Conservation (phyloP, 768 basidiomycete species). For the Rhizopogon vulgaris region DNA sequence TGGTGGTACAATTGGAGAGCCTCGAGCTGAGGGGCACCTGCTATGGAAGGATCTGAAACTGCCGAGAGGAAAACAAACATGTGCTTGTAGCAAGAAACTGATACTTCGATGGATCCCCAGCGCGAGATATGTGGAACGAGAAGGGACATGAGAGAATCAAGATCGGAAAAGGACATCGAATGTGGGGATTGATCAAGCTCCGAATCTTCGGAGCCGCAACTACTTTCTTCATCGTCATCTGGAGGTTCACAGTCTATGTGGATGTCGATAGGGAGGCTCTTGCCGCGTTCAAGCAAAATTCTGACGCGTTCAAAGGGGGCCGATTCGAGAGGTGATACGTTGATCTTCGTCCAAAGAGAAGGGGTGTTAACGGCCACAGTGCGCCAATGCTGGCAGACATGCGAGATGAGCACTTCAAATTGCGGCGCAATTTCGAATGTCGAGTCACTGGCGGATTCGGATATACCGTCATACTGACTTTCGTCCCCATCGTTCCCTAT, state of each 20-base stretch:
- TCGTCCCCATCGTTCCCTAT: conserved; percentile 1
- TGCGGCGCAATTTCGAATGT: conserved; percentile 12
- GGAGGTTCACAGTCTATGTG: conserved; percentile 36
- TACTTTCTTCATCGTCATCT: conserved; percentile 18
- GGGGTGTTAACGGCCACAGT: conserved; percentile 45
- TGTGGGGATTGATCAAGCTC: conserved; percentile 12
- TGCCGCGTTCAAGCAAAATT: conserved; percentile 47
- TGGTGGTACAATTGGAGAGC: conserved; percentile 50
- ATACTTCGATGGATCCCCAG: conserved; percentile 48
- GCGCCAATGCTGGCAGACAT: conserved; percentile 60
- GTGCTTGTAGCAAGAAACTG: conserved; percentile 40
- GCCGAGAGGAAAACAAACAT: conserved; percentile 38
- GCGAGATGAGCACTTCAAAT: conserved; percentile 54
- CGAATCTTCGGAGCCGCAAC: conserved; percentile 24
- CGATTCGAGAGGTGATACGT: conserved; percentile 15
- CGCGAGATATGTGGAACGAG: conserved; percentile 47
- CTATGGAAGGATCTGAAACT: conserved; percentile 31
- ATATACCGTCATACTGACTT: neutral
- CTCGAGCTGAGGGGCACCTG: conserved; percentile 49
- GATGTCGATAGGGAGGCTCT: conserved; percentile 49
- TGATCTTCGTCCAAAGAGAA: conserved; percentile 48
- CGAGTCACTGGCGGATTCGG: neutral
- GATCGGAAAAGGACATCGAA: conserved; percentile 15
- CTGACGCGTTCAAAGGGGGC: conserved; percentile 39
- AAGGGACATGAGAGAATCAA: conserved; percentile 23